Base-by-base conservation (phyloP, 2,329 filamentous ascomycete genomes). In the Botrytis tulipae region DNA sequence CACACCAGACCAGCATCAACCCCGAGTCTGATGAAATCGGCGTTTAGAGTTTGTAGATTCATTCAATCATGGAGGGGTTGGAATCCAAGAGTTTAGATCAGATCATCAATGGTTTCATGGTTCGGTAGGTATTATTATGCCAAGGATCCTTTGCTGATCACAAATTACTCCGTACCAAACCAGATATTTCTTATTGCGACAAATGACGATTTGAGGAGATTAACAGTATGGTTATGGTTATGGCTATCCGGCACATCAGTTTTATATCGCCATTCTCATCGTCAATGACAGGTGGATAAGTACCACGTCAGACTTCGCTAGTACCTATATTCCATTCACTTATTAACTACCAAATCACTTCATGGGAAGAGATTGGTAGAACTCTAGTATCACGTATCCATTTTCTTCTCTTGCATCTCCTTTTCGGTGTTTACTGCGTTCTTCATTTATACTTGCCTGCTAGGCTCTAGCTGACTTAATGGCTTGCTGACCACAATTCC, bases 261-360 rank as follows among this genome's bases (percentile, higher is more conserved):
- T 20, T 37, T 51, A 29, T 29, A 40, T 40, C 35, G 46, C 37
- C 18, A 66, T 37, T 25, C 35, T 54, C 22, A n/a, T n/a, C 32
- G 16, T 37, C 32, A 67, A 67, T 48, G 14, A 32, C 46, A 32
- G 46, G 65, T 68, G 48, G 48, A n/a, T 68, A 57, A 48, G 25
- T 68, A 68, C 65, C 65, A 68, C 48, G 48, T 68, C 65, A 68
- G 48, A 57, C 35, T 51, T 57, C 29, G 25, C 46, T 68, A 68
- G 12, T 51, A 44, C 16, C n/a, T 42, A 68, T 57, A 25, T 44
- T 32, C 16, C 35, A 16, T 37, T 29, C 35, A 29, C 48, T 40
- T 42, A 54, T 40, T 20, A 54, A 37, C 25, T 54, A 40, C 25
- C 6, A 29, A 40, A 67, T 40, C 18, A 54, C 35, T 40, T 25